These are phyloP conservation scores for Pythium sukuiense DNA, from an alignment of 352 stramenopile genomes.

Conservation along the genomic window DNA sequence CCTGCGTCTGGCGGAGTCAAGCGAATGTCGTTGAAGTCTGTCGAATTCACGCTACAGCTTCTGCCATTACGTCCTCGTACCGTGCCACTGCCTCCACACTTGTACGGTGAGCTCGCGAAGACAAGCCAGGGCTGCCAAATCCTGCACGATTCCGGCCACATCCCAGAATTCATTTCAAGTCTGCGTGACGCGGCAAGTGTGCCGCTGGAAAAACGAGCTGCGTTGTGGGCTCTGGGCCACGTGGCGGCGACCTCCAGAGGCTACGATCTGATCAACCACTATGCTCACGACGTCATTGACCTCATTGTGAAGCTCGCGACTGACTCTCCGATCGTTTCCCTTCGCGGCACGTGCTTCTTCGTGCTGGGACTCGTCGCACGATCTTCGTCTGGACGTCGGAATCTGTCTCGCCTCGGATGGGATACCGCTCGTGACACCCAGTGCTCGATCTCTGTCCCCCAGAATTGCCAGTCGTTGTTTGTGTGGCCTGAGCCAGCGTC, in stretches of 20 bases:
- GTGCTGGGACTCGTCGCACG: slow-evolving; percentile 76
- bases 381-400: slow-evolving; percentile 57
- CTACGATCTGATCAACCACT: slow-evolving; percentile 81
- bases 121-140: slow-evolving; percentile 82
- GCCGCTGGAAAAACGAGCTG: slow-evolving; percentile 82
- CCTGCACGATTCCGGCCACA: slow-evolving; percentile 72
- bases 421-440: slow-evolving; percentile 65
- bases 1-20: slow-evolving; percentile 58
- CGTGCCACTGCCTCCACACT: slow-evolving; percentile 76
- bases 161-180: slow-evolving; percentile 82
- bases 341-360: slow-evolving; percentile 87
- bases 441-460: slow-evolving; percentile 79
- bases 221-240: slow-evolving; percentile 82
- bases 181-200: slow-evolving; percentile 80
- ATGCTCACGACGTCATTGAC: slow-evolving; percentile 81
- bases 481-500: slow-evolving; percentile 56
- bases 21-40: slow-evolving; percentile 82
- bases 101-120: slow-evolving; percentile 87
- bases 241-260: slow-evolving; percentile 75
- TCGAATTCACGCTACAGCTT: slow-evolving; percentile 88
- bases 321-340: slow-evolving; percentile 78
- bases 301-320: slow-evolving; percentile 87
- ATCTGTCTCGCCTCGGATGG: slow-evolving; percentile 77
- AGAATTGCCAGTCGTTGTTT: slow-evolving; percentile 81
- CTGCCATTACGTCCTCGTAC: slow-evolving; percentile 74